Evolutionary conservation across 148 eudicot species (phyloP).

Genomic region (Rhododendron henanense): DNA sequence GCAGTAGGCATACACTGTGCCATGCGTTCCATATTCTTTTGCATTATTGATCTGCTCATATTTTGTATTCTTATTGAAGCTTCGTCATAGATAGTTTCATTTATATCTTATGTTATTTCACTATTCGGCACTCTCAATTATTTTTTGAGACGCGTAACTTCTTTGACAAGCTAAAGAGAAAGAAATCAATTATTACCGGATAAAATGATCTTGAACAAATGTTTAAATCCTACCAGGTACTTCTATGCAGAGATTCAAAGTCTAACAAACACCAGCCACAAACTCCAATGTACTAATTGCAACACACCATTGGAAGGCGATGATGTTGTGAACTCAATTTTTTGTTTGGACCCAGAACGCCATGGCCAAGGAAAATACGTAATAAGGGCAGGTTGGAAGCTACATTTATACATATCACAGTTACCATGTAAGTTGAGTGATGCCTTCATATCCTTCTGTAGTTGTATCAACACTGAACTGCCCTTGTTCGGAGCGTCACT

Average conservation of each 20-base stretch:
- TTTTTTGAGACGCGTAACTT: background rate
- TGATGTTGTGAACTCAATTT: conserved; percentile 25
- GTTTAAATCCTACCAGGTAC: conserved; percentile 44
- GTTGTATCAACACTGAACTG: background rate
- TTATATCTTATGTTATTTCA: background rate
- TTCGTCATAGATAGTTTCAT: background rate
- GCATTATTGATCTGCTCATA: background rate
- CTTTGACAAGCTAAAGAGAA: background rate
- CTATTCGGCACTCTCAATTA: background rate
- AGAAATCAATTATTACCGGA: background rate
- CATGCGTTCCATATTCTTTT: background rate
- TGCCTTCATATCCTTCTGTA: background rate
- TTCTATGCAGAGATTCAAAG: conserved; percentile 59
- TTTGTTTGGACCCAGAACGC: conserved; percentile 38
- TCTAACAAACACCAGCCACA: conserved; percentile 8
- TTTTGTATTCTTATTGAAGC: background rate
- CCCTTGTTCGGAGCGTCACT: background rate
- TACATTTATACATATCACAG: conserved; percentile 87
- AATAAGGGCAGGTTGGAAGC: conserved; percentile 66
- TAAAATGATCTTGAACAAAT: background rate
- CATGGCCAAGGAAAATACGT: conserved; percentile 41
- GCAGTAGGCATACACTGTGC: background rate
- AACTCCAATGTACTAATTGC: conserved; percentile 18
- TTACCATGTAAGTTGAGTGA: conserved; percentile 65
- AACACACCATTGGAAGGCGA: conserved; percentile 25